These are phyloP conservation scores for Kodamaea derodonti DNA, from an alignment of 1,139 yeast genomes.

Conservation along the genomic window DNA sequence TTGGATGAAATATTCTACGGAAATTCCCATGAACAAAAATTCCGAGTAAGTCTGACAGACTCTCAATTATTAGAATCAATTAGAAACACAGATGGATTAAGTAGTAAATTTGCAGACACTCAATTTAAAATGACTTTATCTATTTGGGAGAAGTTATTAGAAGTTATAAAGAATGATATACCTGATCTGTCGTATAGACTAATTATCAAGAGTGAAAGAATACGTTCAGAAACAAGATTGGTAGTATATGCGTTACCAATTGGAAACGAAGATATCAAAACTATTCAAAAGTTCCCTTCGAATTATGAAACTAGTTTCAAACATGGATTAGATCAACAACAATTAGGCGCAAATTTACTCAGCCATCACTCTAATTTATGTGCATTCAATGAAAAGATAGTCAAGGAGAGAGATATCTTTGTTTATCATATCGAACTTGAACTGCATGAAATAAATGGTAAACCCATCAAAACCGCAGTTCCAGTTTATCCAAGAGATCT, in stretches of 20 bases:
- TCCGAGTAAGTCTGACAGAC: slow-evolving; percentile 24
- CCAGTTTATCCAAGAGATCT: slow-evolving; percentile 11
- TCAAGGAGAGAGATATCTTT: slow-evolving; percentile 6
- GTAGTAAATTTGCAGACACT: slow-evolving; percentile 59
- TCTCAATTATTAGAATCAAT: slow-evolving; percentile 18
- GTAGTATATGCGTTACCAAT: slow-evolving; percentile 33
- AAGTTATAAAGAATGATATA: slow-evolving; percentile 30
- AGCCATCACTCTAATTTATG: slow-evolving; percentile 16
- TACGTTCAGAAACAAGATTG: slow-evolving; percentile 18
- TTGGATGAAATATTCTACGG: slow-evolving; percentile 51
- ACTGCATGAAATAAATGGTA: slow-evolving; percentile 12
- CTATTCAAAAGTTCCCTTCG: slow-evolving; percentile 21
- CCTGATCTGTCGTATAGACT: slow-evolving; percentile 27
- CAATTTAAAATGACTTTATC: slow-evolving; percentile 67
- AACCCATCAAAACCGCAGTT: slow-evolving; percentile 4
- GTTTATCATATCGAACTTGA: slow-evolving; percentile 11
- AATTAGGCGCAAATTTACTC: slow-evolving; percentile 12
- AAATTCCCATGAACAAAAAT: slow-evolving; percentile 14
- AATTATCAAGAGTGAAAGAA: slow-evolving; percentile 22
- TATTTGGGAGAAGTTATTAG: slow-evolving; percentile 53
- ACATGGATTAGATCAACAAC: slow-evolving; percentile 15
- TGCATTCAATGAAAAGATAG: slow-evolving; percentile 12
- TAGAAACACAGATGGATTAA: slow-evolving; percentile 21
- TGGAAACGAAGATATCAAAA: slow-evolving; percentile 18
- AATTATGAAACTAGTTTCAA: slow-evolving; percentile 20